Evolutionary conservation across 2,329 filamentous ascomycete genomes (phyloP), one percentile per base, ranked within the genome.

Genomic region (Pyricularia pennisetigena): DNA sequence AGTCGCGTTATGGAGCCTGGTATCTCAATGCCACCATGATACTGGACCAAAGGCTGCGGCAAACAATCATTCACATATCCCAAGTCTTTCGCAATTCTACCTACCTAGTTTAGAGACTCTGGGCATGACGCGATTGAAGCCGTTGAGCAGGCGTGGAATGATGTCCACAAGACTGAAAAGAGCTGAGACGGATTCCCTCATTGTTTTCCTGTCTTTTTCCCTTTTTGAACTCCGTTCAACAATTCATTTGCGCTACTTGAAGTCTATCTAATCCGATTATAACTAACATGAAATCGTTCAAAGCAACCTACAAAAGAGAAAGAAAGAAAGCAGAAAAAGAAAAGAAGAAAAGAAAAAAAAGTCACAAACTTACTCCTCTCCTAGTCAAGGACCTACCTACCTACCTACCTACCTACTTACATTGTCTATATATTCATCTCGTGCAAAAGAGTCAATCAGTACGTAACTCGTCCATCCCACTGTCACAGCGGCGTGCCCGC

Each of bases 111-210:
- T 14, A 29, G 59, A 62, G 59, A 62, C 6, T 29, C 26, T 28
- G 59, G 59, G 59, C 59, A 62, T 63, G 68, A 68, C 72, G 65
- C 41, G 54, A 30, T 14, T 62, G 70, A 81, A 86, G 77, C 85
- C 84, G 83, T 76, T 79, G 82, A 76, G 80, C 80, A 76, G 75
- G 77, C 75, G 71, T 79, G 59, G 80, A 70, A 76, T 86, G 82
- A 86, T 77, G 84, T 80, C 76, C 74, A 78, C 74, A 74, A 83
- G 86, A 90, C 87, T 90, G 87, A 90, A 90, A 91, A 91, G 88
- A 91, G 85, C 89, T 91, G 89, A 91, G 83, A 82, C 82, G 74
- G 69, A 35, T 35, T 35, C 32, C 73, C 4, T 71, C 66, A n/a
- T 66, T 68, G 70, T 72, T 72, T 70, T 70, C 71, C 69, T 62